phyloP scores from a whole-genome alignment of 2,329 filamentous ascomycete species.

The Cordyceps tenuipes region DNA sequence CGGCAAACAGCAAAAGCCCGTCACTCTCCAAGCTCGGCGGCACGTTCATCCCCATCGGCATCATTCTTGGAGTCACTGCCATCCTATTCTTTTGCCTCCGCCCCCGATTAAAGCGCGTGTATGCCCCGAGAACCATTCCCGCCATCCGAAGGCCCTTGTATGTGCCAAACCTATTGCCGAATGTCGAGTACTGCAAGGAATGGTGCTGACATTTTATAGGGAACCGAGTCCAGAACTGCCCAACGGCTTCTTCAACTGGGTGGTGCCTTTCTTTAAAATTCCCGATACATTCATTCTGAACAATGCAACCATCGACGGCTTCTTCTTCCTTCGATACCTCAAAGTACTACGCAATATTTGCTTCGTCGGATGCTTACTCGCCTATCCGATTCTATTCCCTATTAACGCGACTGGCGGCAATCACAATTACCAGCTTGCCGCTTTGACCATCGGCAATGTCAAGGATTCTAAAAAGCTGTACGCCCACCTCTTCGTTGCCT shows the following conservation, averaged over 20 bases:
- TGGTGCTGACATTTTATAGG: constrained; percentile 22
- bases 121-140: constrained; percentile 44
- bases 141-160: constrained; percentile 38
- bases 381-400: constrained; percentile 80
- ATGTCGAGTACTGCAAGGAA: background rate
- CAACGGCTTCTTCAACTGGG: constrained; percentile 57
- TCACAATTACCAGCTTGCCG: constrained; percentile 57
- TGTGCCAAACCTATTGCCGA: constrained; percentile 7
- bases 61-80: constrained; percentile 43
- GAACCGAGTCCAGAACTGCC: constrained; percentile 53
- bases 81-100: constrained; percentile 41
- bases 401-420: constrained; percentile 77
- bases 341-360: constrained; percentile 69
- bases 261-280: constrained; percentile 56
- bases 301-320: constrained; percentile 87
- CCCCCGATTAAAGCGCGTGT: constrained; percentile 42
- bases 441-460: constrained; percentile 74
- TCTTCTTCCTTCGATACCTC: constrained; percentile 71
- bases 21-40: constrained; percentile 32
- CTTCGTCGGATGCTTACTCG: constrained; percentile 74
- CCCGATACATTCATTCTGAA: constrained; percentile 75
- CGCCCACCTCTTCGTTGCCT: constrained; percentile 72
- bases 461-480: constrained; percentile 55
- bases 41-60: constrained; percentile 45
- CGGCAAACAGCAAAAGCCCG: constrained; percentile 25